Conservation (phyloP, 2,329 filamentous ascomycete species). For the Cladophialophora chaetospira region DNA sequence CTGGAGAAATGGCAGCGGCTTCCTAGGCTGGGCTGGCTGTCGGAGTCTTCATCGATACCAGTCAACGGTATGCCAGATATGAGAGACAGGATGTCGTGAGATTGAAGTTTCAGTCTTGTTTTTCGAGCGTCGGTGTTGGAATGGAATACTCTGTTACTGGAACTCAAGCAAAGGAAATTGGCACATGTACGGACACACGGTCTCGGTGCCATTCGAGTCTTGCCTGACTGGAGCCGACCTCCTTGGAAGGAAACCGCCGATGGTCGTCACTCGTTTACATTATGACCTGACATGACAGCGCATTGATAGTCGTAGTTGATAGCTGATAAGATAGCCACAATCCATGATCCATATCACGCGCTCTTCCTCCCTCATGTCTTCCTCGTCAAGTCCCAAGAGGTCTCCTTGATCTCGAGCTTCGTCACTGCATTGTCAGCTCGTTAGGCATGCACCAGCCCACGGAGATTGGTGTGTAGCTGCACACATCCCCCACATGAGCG, state of each 20-base stretch:
- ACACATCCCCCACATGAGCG: too few species aligned
- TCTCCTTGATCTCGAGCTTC: too few species aligned
- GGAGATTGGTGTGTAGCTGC: not conserved
- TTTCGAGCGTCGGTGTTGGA: constrained; percentile 1
- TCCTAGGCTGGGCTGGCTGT: constrained; percentile 3
- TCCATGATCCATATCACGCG: not conserved
- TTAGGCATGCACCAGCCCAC: too few species aligned
- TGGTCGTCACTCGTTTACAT: not conserved
- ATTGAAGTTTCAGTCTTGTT: not conserved
- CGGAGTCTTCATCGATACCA: not conserved
- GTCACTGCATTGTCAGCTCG: too few species aligned
- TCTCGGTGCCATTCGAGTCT: not conserved
- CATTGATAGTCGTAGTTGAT: not conserved
- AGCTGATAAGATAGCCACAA: not conserved
- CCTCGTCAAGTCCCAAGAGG: too few species aligned
- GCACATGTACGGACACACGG: not conserved
- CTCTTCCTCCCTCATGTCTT: too few species aligned
- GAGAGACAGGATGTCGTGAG: not conserved
- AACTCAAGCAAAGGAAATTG: not conserved
- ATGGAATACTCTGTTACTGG: not conserved
- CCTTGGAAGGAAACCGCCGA: not conserved
- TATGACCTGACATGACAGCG: not conserved
- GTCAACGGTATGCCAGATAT: not conserved
- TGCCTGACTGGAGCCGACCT: not conserved
- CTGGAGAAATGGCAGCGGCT: constrained; percentile 3